Conservation (phyloP, 2,329 filamentous ascomycete genomes). For the Aspergillus novofumigatus region DNA sequence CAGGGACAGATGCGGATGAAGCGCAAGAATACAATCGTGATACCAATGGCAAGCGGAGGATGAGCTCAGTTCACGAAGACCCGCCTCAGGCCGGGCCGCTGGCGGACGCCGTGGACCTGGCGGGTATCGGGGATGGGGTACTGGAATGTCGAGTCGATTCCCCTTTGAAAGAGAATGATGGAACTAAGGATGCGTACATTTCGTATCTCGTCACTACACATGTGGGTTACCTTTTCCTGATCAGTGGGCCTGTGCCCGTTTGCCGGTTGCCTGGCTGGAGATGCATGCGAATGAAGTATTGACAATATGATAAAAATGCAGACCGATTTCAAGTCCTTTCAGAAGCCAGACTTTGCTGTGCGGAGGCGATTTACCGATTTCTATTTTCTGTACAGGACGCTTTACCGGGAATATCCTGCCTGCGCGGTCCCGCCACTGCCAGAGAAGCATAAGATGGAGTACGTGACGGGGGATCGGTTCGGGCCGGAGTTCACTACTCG, state of each 20-base stretch:
- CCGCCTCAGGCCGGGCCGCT: conserved; percentile 45
- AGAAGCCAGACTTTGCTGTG: conserved; percentile 71
- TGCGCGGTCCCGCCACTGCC: conserved; percentile 90
- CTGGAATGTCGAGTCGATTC: conserved; percentile 79
- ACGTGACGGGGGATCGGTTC: conserved; percentile 94
- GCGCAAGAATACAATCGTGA: conserved; percentile 32
- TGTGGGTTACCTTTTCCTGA: conserved; percentile 49
- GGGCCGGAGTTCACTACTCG: conserved; percentile 86
- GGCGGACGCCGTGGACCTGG: conserved; percentile 55
- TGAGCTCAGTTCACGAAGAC: conserved; percentile 44
- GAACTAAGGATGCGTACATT: conserved; percentile 93
- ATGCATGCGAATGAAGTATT: conserved; percentile 3
- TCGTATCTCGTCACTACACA: conserved; percentile 92
- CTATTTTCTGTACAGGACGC: conserved; percentile 88
- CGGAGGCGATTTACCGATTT: conserved; percentile 97
- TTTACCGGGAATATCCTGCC: conserved; percentile 82
- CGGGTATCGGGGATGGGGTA: conserved; percentile 65
- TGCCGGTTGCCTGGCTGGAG: conserved; percentile 15
- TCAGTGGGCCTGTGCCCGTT: not conserved
- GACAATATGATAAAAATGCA: conserved; percentile 35
- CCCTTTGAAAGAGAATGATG: conserved; percentile 91
- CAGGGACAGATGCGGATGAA: conserved; percentile 39
- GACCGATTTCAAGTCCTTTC: conserved; percentile 93
- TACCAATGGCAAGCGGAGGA: conserved; percentile 47
- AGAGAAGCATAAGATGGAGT: conserved; percentile 99